Evolutionary conservation across 192 early-diverging fungal genomes (phyloP).

Genomic region (Backusella australiensis): DNA sequence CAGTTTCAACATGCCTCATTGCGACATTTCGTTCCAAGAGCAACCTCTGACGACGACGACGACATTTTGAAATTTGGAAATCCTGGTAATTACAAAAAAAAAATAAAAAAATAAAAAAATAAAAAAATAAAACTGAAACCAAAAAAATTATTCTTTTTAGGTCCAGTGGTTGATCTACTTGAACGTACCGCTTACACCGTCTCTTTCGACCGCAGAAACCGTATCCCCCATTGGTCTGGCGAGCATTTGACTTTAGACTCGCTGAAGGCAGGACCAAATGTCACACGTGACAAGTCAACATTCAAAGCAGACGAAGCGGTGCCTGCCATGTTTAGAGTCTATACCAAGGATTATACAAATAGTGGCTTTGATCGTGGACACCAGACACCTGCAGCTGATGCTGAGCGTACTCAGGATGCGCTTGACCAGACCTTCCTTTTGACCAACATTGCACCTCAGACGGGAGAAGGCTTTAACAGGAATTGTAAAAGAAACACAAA

Average conservation of each 20-base stretch:
- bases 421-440: conserved; percentile 53
- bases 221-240: conserved; percentile 31
- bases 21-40: not conserved
- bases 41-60: not conserved
- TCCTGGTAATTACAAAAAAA: conserved; percentile 21
- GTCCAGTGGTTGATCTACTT: conserved; percentile 70
- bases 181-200: conserved; percentile 61
- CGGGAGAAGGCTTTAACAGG: conserved; percentile 51
- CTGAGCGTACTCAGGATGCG: conserved; percentile 43
- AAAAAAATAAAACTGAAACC: not conserved
- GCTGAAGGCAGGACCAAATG: conserved; percentile 9
- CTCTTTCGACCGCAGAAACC: conserved; percentile 61
- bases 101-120: not conserved
- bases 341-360: conserved; percentile 44
- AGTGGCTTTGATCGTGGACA: conserved; percentile 61
- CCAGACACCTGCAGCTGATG: conserved; percentile 57
- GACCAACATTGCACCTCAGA: conserved; percentile 33
- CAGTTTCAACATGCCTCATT: not conserved
- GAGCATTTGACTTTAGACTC: conserved; percentile 19
- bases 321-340: conserved; percentile 41
- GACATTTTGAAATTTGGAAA: conserved; percentile 23
- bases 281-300: conserved; percentile 37
- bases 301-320: conserved; percentile 50
- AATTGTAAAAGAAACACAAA: conserved; percentile 26
- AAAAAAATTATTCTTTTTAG: conserved; percentile 18